phyloP scores from a whole-genome alignment of 225 moss, liverwort and hornwort species.

The Bryum argenteum region DNA sequence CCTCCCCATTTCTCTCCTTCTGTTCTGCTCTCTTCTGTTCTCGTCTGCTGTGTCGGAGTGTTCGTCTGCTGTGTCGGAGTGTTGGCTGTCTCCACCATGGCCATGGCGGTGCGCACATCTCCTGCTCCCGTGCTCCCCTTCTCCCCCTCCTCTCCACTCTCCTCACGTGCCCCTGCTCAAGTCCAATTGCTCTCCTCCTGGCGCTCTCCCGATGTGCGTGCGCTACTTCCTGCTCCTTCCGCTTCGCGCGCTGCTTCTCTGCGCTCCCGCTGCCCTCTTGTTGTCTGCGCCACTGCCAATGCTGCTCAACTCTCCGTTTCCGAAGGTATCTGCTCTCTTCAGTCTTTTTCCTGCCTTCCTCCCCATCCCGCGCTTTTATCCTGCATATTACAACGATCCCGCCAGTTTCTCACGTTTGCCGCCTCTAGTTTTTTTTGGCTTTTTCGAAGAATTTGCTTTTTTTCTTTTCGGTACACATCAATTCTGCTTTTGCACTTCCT shows the following conservation, averaged over 20 bases:
- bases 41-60: no score
- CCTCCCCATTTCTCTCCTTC: no score
- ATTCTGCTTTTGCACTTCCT: no score
- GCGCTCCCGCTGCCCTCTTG: slow-evolving; percentile 20
- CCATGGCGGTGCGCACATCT: slow-evolving; percentile 25
- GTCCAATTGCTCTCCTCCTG: slow-evolving; percentile 21
- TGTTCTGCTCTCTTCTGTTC: no score
- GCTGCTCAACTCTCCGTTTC: slow-evolving; percentile 42
- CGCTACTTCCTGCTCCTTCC: slow-evolving; percentile 21
- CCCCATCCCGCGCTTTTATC: background rate
- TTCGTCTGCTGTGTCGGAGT: no score
- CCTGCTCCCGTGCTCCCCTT: slow-evolving; percentile 3
- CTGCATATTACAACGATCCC: background rate
- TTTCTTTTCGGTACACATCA: background rate
- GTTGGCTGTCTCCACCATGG: slow-evolving; percentile 14
- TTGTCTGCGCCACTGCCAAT: slow-evolving; percentile 28
- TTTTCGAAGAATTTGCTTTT: background rate
- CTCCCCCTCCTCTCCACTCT: background rate
- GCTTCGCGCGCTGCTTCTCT: background rate
- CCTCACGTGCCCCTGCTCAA: slow-evolving; percentile 6
- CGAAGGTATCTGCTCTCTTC: slow-evolving; percentile 27
- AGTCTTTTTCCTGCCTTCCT: background rate
- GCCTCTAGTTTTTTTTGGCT: background rate
- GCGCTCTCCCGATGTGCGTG: slow-evolving; percentile 26
- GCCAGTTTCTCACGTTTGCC: background rate